Percentiles rank a stretch among this genome's conserved stretches.
Evolutionary conservation across 2,329 filamentous ascomycete species (phyloP).

Genomic region (Monilinia aucupariae): DNA sequence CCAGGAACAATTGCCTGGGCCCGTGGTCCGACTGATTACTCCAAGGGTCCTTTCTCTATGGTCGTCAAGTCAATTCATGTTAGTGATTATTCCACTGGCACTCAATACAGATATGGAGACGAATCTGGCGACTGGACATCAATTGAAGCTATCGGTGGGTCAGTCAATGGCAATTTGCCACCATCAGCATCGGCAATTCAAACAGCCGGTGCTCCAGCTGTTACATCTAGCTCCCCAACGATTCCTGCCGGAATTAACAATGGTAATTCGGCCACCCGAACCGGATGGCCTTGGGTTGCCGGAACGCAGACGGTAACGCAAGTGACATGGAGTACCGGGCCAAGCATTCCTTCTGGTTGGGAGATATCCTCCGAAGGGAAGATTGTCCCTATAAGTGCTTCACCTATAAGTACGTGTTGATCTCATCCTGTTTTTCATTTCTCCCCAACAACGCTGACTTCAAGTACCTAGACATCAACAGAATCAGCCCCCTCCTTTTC

Average conservation of each 20-base stretch:
- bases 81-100: conserved; percentile 90
- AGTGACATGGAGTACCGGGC: conserved; percentile 38
- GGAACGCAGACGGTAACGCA: conserved; percentile 46
- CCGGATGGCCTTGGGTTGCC: conserved; percentile 64
- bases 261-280: conserved; percentile 50
- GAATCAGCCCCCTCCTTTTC: conserved; percentile 47
- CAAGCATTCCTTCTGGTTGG: conserved; percentile 72
- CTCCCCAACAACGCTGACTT: conserved; percentile 30
- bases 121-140: conserved; percentile 72
- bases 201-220: conserved; percentile 56
- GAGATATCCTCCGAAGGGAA: conserved; percentile 73
- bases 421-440: conserved; percentile 18
- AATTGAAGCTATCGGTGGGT: conserved; percentile 74
- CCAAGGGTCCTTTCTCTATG: conserved; percentile 80
- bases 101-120: conserved; percentile 75
- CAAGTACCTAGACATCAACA: conserved; percentile 38
- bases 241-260: conserved; percentile 65
- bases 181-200: conserved; percentile 38
- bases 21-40: conserved; percentile 78
- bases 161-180: conserved; percentile 59
- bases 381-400: conserved; percentile 66
- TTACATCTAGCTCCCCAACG: conserved; percentile 55
- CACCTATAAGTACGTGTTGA: conserved; percentile 55
- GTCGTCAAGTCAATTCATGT: conserved; percentile 68
- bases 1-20: conserved; percentile 87